Conservation (phyloP, 305 asterid genomes). For the Rubia peregrina region DNA sequence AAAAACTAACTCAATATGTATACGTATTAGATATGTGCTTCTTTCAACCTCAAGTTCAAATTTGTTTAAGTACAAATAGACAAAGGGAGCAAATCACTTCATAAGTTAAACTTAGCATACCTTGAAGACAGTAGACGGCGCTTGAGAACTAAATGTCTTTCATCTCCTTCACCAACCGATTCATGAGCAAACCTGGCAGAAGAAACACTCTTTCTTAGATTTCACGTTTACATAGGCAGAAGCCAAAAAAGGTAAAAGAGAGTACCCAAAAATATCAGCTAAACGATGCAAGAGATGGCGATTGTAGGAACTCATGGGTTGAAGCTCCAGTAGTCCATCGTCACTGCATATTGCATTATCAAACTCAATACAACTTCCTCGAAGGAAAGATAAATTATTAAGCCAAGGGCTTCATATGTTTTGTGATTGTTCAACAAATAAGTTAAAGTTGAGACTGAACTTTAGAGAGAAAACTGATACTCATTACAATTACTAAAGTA, state of each 20-base stretch:
- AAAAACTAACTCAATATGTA: neutral
- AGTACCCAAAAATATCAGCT: constrained; percentile 86
- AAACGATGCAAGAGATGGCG: constrained; percentile 87
- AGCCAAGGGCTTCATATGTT: neutral
- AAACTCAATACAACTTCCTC: constrained; percentile 11
- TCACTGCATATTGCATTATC: constrained; percentile 40
- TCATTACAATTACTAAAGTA: neutral
- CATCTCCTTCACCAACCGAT: constrained; percentile 90
- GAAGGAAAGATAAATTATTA: neutral
- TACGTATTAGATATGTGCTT: neutral
- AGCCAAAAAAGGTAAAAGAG: constrained; percentile 3
- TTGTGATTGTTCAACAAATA: neutral
- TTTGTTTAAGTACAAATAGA: neutral
- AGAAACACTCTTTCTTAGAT: constrained; percentile 19
- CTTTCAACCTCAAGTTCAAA: neutral
- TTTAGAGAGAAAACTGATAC: neutral
- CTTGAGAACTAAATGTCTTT: constrained; percentile 73
- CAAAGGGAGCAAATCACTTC: neutral
- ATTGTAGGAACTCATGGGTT: constrained; percentile 69
- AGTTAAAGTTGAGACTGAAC: neutral
- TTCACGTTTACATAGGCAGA: constrained; percentile 2
- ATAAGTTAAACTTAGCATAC: constrained; percentile 38
- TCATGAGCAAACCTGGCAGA: constrained; percentile 68
- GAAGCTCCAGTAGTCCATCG: constrained; percentile 61
- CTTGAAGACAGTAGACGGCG: constrained; percentile 66